Conservation (phyloP, 805 yeast genomes). For the Candida pseudoglaebosa region DNA sequence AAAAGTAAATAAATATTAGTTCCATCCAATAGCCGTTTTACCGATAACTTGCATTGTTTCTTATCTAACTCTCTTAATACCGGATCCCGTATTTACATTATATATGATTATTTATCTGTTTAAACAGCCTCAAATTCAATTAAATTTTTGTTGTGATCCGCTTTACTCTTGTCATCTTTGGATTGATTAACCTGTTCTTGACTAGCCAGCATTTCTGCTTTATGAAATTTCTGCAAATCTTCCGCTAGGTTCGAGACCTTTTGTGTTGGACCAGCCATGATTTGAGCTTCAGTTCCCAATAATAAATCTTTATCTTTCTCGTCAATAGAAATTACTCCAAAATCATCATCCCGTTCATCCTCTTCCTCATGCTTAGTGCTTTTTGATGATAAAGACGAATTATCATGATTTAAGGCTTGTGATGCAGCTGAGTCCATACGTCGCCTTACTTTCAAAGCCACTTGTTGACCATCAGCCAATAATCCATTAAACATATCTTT, state of each 20-base stretch:
- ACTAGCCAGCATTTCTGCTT: conserved; percentile 14
- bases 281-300: conserved; percentile 48
- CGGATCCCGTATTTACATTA: background rate
- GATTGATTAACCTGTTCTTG: conserved; percentile 4
- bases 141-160: conserved; percentile 20
- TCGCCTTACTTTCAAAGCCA: conserved; percentile 83
- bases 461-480: conserved; percentile 87
- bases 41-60: background rate
- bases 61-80: background rate
- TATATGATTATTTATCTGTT: conserved; percentile 1
- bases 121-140: conserved; percentile 42
- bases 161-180: background rate
- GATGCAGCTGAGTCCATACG: conserved; percentile 74
- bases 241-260: conserved; percentile 5
- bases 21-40: background rate
- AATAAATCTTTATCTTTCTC: conserved; percentile 45
- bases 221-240: conserved; percentile 25
- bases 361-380: conserved; percentile 29
- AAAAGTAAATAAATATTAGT: conserved; percentile 12
- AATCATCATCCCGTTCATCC: conserved; percentile 48
- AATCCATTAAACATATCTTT: conserved; percentile 89
- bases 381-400: conserved; percentile 18
- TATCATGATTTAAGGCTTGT: conserved; percentile 17
- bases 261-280: conserved; percentile 10
- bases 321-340: conserved; percentile 35